Evolutionary conservation across 2,329 filamentous ascomycete genomes (phyloP).

Genomic region (Cadophora luteo-olivacea): DNA sequence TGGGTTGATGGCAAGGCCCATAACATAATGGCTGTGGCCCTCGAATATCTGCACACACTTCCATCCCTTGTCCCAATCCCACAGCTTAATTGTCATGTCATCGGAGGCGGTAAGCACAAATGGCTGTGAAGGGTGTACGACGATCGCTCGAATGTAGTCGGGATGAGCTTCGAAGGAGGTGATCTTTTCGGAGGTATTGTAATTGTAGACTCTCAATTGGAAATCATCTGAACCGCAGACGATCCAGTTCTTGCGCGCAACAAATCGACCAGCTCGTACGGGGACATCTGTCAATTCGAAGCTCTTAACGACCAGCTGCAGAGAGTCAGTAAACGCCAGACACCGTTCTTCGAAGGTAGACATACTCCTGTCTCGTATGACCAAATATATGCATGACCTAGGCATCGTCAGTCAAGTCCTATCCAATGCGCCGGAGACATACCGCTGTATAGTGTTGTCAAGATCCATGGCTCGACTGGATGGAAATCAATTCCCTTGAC

Average conservation of each 20-base stretch:
- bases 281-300: slow-evolving; percentile 99
- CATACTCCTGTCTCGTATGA: slow-evolving; percentile 87
- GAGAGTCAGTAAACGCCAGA: slow-evolving; percentile 26
- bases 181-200: slow-evolving; percentile 99
- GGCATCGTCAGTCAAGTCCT: slow-evolving; percentile 32
- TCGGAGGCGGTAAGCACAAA: slow-evolving; percentile 96
- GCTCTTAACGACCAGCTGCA: slow-evolving; percentile 88
- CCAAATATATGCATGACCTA: slow-evolving; percentile 98
- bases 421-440: slow-evolving; percentile 47
- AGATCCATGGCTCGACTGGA: slow-evolving; percentile 93
- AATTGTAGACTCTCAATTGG: slow-evolving; percentile 90
- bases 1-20: slow-evolving; percentile 96
- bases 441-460: slow-evolving; percentile 97
- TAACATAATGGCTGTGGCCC: slow-evolving; percentile 95
- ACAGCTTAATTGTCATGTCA: slow-evolving; percentile 98
- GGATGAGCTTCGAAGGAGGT: slow-evolving; percentile 96
- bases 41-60: slow-evolving; percentile 95
- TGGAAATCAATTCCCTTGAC: slow-evolving; percentile 98
- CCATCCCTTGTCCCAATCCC: slow-evolving; percentile 99
- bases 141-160: slow-evolving; percentile 97
- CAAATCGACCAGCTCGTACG: slow-evolving; percentile 93
- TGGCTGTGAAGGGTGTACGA: slow-evolving; percentile 92
- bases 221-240: slow-evolving; percentile 96
- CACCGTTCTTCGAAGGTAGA: background rate
- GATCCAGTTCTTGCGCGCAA: slow-evolving; percentile 99